Conservation (phyloP, 768 basidiomycete species). For the Fomitopsis pulvina region DNA sequence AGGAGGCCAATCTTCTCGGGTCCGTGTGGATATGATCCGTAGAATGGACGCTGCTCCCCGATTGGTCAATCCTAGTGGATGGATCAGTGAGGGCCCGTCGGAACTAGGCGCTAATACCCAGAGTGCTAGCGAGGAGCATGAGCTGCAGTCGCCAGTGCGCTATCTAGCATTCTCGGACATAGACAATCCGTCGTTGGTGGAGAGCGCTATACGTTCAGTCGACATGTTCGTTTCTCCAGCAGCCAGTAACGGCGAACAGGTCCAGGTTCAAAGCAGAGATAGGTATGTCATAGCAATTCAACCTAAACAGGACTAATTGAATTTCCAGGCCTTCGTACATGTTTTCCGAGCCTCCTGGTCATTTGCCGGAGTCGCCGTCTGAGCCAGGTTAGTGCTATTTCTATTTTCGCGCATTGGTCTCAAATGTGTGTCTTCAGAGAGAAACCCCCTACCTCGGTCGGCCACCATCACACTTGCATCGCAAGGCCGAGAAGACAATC, state of each 20-base stretch:
- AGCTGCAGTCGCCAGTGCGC: not conserved
- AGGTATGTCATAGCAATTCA: not conserved
- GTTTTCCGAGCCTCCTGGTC: conserved; percentile 1
- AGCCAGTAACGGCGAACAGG: not conserved
- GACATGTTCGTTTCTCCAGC: not conserved
- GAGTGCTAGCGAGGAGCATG: not conserved
- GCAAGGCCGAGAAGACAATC: conserved; percentile 1
- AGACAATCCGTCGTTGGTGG: not conserved
- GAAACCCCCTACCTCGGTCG: not conserved
- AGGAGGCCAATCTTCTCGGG: not conserved
- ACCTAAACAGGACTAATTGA: not conserved
- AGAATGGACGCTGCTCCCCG: conserved; percentile 64
- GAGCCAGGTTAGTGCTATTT: not conserved
- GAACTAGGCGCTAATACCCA: conserved; percentile 13
- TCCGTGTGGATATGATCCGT: conserved; percentile 73
- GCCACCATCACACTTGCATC: not conserved
- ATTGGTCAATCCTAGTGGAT: conserved; percentile 69
- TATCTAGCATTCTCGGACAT: conserved; percentile 1
- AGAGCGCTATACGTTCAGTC: not conserved
- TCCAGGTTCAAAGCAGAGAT: not conserved
- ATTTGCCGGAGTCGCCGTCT: not conserved
- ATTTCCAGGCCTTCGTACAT: not conserved
- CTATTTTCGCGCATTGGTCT: not conserved
- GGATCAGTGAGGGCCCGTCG: conserved; percentile 44
- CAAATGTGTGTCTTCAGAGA: not conserved